Evolutionary conservation across 2,329 filamentous ascomycete species (phyloP), one percentile per base, ranked within the genome.

Genomic region (Fusarium algeriense): DNA sequence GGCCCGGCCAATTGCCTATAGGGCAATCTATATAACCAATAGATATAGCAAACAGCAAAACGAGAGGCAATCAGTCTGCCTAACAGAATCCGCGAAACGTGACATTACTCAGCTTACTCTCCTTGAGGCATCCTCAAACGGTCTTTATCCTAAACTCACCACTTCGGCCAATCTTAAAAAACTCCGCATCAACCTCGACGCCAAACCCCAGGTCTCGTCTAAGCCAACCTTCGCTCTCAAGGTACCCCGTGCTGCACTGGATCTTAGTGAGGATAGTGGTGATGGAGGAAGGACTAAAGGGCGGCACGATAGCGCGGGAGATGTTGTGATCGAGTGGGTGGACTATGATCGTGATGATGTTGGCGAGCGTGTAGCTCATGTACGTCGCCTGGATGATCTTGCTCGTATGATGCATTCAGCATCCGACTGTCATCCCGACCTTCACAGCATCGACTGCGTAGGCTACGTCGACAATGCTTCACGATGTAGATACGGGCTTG

Each of bases 351-450:
- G 79, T 12, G 80, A 84, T 32, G 78, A 77, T 44, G 74, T 83
- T 19, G 82, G 85, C 50, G 80, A 81, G 62, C 80, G 83, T 35
- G 77, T 85, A 48, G 80, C 80, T 38, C 82, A 85, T 58, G 78
- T 85, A 37, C 80, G 83, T 32, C 78, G 84, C 14, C 81, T 85
- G 38, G 83, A 85, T 69, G 84, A 85, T 68, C 80, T 85, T 19
- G 83, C 84, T 23, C 78, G 81, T 41, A 84, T 85, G 82, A 83
- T 84, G 77, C 83, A 84, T 73, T 83, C 81, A 23, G 82, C 82
- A 11, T 84, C 82, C 2, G 76, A 79, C 44, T 78, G 80, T 45
- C 83, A 85, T 63, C 84, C 84, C 28, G 84, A 85, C 64, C 80
- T 85, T 11, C 83, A 84, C 73, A 83, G 81, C 65, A 77, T 85